Evolutionary conservation across 108 stramenopile genomes (phyloP).

Genomic region (Cyclostephanos tholiformis): DNA sequence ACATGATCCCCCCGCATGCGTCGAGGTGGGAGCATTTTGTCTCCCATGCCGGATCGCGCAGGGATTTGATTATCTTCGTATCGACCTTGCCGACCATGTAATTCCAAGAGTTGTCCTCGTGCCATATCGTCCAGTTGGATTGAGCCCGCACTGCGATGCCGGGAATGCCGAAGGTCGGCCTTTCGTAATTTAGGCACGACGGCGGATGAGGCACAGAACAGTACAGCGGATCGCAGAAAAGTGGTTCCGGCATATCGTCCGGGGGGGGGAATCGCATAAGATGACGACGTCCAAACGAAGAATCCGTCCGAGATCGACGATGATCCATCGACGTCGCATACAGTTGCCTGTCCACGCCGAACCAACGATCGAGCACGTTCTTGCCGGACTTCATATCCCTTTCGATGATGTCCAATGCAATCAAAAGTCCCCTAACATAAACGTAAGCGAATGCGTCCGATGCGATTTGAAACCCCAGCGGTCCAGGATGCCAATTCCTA

Average conservation of each 20-base stretch:
- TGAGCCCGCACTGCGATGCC: slow-evolving; percentile 24
- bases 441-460: slow-evolving; percentile 59
- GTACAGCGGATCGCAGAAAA: slow-evolving; percentile 44
- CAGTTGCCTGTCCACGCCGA: slow-evolving; percentile 25
- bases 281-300: slow-evolving; percentile 9
- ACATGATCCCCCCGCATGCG: slow-evolving; percentile 51
- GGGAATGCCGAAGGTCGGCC: slow-evolving; percentile 51
- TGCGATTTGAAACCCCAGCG: slow-evolving; percentile 57
- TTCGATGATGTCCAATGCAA: slow-evolving; percentile 55
- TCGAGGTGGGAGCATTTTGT: slow-evolving; percentile 48
- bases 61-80: slow-evolving; percentile 37
- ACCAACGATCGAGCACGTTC: slow-evolving; percentile 43
- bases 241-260: slow-evolving; percentile 35
- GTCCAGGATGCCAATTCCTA: slow-evolving; percentile 65
- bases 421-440: slow-evolving; percentile 42
- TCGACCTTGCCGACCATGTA: slow-evolving; percentile 52
- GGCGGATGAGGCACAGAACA: slow-evolving; percentile 49
- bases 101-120: slow-evolving; percentile 37
- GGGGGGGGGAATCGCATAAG: slow-evolving; percentile 22
- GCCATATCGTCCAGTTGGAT: slow-evolving; percentile 43
- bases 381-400: slow-evolving; percentile 41
- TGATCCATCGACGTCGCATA: background rate
- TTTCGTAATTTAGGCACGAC: slow-evolving; percentile 55
- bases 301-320: background rate
- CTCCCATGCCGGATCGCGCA: slow-evolving; percentile 45